phyloP scores from a whole-genome alignment of 202 grass and related monocot species.

The Zizania palustris region DNA sequence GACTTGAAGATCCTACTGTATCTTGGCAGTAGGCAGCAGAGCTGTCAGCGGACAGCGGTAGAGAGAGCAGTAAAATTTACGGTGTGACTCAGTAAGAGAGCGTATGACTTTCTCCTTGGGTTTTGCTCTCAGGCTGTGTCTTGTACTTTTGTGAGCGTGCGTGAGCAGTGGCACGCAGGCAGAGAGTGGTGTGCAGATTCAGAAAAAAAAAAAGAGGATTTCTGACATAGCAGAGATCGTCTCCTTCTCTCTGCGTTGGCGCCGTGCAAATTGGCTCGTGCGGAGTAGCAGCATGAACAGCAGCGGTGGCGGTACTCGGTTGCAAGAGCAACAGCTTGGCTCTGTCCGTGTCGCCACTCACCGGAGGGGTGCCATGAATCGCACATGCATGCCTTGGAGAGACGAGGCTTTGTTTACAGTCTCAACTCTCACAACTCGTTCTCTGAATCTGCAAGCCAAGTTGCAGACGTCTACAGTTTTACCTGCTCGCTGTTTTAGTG shows the following conservation, averaged over 20 bases:
- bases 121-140: background rate
- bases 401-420: no score
- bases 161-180: background rate
- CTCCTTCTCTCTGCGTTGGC: background rate
- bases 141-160: background rate
- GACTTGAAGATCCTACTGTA: no score
- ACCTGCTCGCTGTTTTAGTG: no score
- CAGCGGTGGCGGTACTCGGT: background rate
- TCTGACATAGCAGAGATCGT: background rate
- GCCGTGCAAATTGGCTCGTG: background rate
- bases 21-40: no score
- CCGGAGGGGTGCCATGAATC: no score
- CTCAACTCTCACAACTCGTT: no score
- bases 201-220: conserved; percentile 20
- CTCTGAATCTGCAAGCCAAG: no score
- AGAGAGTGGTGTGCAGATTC: background rate
- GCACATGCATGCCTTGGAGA: no score
- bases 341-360: background rate
- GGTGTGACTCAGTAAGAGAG: background rate
- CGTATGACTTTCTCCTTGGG: background rate
- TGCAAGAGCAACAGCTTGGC: background rate
- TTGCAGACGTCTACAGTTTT: no score
- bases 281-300: background rate
- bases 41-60: no score
- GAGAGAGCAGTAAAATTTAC: background rate